Evolutionary conservation across 108 stramenopile species (phyloP).

Genomic region (Pseudonitzschia delicatissima): DNA sequence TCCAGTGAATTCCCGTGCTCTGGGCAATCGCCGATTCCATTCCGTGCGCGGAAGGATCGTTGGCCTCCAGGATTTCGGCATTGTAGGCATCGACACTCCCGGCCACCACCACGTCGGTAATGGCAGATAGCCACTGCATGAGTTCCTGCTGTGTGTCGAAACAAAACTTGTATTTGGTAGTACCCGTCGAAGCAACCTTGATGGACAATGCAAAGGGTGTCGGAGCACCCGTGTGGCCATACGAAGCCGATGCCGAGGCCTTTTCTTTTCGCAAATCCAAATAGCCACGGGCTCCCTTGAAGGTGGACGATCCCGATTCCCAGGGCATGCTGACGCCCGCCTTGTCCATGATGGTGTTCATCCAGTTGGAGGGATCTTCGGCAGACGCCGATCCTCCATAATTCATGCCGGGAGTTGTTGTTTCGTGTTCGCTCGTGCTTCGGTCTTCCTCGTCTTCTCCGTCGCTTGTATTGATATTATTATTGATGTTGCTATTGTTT

Average conservation of each 20-base stretch:
- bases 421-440: slow-evolving; percentile 11
- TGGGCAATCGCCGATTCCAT: background rate
- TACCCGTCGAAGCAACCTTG: slow-evolving; percentile 45
- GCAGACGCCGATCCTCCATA: background rate
- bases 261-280: slow-evolving; percentile 77
- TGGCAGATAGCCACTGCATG: slow-evolving; percentile 72
- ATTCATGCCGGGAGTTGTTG: too few species aligned
- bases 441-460: slow-evolving; percentile 9
- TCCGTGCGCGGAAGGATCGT: slow-evolving; percentile 39
- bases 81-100: slow-evolving; percentile 69
- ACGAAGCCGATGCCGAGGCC: slow-evolving; percentile 55
- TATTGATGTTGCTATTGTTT: background rate
- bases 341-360: background rate
- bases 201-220: slow-evolving; percentile 67
- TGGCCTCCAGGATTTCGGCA: slow-evolving; percentile 44
- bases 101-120: slow-evolving; percentile 75
- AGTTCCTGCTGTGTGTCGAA: slow-evolving; percentile 61
- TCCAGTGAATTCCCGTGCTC: slow-evolving; percentile 10
- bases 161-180: slow-evolving; percentile 83
- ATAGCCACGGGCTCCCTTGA: slow-evolving; percentile 53
- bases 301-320: background rate
- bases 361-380: background rate
- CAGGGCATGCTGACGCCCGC: background rate
- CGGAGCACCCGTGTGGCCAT: slow-evolving; percentile 63
- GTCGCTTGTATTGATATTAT: too few species aligned